Base-by-base conservation (phyloP, 768 basidiomycete genomes). In the Sarcodon aspratus region DNA sequence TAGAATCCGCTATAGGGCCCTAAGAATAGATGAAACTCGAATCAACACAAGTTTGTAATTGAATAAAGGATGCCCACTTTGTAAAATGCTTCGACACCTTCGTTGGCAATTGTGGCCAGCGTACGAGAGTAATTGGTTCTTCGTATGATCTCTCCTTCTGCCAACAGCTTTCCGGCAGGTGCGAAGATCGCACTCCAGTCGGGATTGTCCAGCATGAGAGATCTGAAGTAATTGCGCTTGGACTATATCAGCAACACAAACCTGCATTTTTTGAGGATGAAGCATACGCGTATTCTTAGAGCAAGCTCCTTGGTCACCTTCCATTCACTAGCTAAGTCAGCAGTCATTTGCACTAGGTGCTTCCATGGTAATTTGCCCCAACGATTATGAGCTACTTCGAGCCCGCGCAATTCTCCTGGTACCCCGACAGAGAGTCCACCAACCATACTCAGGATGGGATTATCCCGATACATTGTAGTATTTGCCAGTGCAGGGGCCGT, bases 391-490 rank as follows among this genome's bases (percentile, higher is more conserved):
- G 88, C 90, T 60, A 82, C 85, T 61, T 84, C 79, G 33, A 97
- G 73, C 9, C 94, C 96, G 18, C 84, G 76, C 43, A 98, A 62
- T 66, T 98, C 94, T 8, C 94, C 87, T 1, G 96, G 96, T 0
- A 96, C 83, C 18, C 78, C 94, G n/a, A 95, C 78, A 6, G 91
- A 64, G 48, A 97, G 67, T 3, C 96, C 94, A 3, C 96, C 95
- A 49, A 72, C 79, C 50, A 57, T 69, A 13, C 90, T 71, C 2
- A 70, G 66, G 4, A 61, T 54, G 3, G 85, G 70, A 38, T 79
- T 62, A 10, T 71, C 65, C 33, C 65, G 57, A 65, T 79, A 97
- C 93, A 97, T 97, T 5, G 80, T 80, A 36, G 69, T 62, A 59
- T 83, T 85, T 6, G 91, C 71, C 33, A 77, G 63, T 0, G 73